Conservation (phyloP, 768 basidiomycete species). For the Kwoniella sp. region DNA sequence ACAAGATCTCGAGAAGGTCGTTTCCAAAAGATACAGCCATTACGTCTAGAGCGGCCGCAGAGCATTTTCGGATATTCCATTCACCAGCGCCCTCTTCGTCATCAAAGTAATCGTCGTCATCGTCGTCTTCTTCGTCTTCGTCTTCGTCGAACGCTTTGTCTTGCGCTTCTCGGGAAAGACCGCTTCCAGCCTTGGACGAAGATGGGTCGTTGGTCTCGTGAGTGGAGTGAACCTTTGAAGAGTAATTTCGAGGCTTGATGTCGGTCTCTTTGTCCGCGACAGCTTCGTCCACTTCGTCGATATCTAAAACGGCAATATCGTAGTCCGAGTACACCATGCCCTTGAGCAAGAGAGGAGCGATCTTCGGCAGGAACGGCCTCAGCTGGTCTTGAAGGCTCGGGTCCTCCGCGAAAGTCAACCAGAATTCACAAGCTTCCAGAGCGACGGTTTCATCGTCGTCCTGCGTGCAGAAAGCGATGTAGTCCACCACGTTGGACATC, state of each 20-base stretch:
- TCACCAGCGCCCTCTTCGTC: slow-evolving; percentile 96
- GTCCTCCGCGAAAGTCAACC: slow-evolving; percentile 98
- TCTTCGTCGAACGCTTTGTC: slow-evolving; percentile 80
- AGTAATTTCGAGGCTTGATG: slow-evolving; percentile 94
- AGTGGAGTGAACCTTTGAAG: slow-evolving; percentile 78
- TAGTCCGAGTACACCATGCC: slow-evolving; percentile 98
- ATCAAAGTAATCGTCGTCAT: slow-evolving; percentile 83
- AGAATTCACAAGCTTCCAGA: slow-evolving; percentile 98
- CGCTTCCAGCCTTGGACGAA: slow-evolving; percentile 28
- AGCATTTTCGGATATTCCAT: slow-evolving; percentile 98
- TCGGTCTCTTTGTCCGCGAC: slow-evolving; percentile 93
- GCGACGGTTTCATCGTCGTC: slow-evolving; percentile 94
- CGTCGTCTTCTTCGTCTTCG: slow-evolving; percentile 85
- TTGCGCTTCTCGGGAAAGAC: slow-evolving; percentile 46
- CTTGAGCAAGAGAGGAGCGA: slow-evolving; percentile 91
- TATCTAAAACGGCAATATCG: slow-evolving; percentile 92
- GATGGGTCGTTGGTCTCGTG: slow-evolving; percentile 66
- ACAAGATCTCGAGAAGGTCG: slow-evolving; percentile 84
- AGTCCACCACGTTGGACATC: slow-evolving; percentile 91
- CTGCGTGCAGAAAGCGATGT: slow-evolving; percentile 97
- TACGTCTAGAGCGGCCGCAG: slow-evolving; percentile 95
- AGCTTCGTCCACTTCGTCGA: slow-evolving; percentile 77
- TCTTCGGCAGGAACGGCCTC: slow-evolving; percentile 82
- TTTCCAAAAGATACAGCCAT: slow-evolving; percentile 87
- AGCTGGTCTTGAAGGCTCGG: slow-evolving; percentile 80